A percentile compares a stretch with the other conserved stretches of the same genome.
phyloP scores from a whole-genome alignment of 345 rosid species.

The Crucihimalaya himalaica region DNA sequence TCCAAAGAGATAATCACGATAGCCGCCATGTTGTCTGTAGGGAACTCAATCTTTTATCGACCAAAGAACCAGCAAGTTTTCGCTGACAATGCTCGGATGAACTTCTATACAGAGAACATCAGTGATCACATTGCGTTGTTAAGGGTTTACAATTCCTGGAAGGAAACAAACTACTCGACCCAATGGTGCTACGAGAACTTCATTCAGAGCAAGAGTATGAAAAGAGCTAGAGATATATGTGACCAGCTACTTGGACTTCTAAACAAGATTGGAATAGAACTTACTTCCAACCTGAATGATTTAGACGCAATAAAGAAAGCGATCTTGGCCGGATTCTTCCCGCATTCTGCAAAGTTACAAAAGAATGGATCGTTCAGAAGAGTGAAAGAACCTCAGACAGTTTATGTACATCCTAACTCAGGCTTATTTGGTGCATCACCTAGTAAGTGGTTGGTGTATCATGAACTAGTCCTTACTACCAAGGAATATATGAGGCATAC shows the following conservation, averaged over 20 bases:
- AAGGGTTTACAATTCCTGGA: constrained; percentile 85
- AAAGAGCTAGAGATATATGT: constrained; percentile 85
- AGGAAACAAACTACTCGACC: constrained; percentile 78
- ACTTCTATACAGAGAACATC: constrained; percentile 75
- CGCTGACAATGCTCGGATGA: constrained; percentile 87
- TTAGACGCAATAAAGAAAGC: constrained; percentile 81
- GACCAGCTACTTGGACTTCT: constrained; percentile 86
- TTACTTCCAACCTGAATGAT: constrained; percentile 59
- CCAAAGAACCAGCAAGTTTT: constrained; percentile 90
- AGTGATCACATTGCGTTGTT: constrained; percentile 94
- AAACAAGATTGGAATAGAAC: constrained; percentile 86
- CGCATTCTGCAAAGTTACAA: constrained; percentile 81
- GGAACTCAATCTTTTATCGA: constrained; percentile 87
- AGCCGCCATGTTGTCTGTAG: constrained; percentile 88
- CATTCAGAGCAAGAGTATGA: constrained; percentile 96
- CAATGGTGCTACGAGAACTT: constrained; percentile 97
- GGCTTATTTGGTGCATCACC: constrained; percentile 63
- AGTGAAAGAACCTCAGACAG: constrained; percentile 88
- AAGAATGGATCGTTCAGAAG: constrained; percentile 80
- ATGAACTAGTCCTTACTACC: constrained; percentile 84
- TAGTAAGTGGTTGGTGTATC: constrained; percentile 75
- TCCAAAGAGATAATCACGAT: constrained; percentile 79
- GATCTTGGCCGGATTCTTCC: constrained; percentile 87
- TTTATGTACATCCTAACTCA: constrained; percentile 88
- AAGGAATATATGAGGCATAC: constrained; percentile 95